phyloP scores from a whole-genome alignment of 805 yeast species.

The Candida manassasensis region DNA sequence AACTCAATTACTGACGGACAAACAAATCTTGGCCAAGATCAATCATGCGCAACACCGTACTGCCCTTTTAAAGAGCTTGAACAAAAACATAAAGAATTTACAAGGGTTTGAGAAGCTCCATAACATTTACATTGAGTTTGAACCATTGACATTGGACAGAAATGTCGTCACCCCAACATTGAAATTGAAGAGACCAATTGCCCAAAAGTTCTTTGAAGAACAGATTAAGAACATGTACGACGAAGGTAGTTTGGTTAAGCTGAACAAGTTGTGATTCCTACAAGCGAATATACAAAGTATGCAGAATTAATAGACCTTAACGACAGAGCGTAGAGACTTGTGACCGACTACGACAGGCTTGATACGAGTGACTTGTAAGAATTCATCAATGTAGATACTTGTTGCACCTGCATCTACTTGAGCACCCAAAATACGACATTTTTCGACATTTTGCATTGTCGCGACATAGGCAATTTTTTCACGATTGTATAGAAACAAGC shows the following conservation, averaged over 20 bases:
- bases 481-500: too few species aligned
- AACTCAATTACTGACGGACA: conserved; percentile 12
- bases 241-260: conserved; percentile 26
- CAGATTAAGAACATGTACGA: conserved; percentile 24
- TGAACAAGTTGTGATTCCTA: conserved; percentile 9
- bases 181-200: conserved; percentile 42
- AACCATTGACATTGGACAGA: conserved; percentile 59
- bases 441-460: too few species aligned
- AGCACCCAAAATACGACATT: too few species aligned
- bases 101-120: conserved; percentile 63
- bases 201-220: conserved; percentile 20
- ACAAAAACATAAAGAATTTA: conserved; percentile 30
- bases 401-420: too few species aligned
- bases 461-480: too few species aligned
- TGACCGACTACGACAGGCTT: too few species aligned
- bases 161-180: conserved; percentile 66
- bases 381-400: too few species aligned
- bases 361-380: too few species aligned
- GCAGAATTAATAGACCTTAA: too few species aligned
- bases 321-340: too few species aligned
- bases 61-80: conserved; percentile 34
- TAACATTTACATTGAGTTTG: conserved; percentile 48
- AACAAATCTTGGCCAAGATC: conserved; percentile 23
- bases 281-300: background rate
- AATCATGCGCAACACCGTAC: conserved; percentile 30